Conservation (phyloP, 2,329 filamentous ascomycete species). For the Cercospora nicotianae region DNA sequence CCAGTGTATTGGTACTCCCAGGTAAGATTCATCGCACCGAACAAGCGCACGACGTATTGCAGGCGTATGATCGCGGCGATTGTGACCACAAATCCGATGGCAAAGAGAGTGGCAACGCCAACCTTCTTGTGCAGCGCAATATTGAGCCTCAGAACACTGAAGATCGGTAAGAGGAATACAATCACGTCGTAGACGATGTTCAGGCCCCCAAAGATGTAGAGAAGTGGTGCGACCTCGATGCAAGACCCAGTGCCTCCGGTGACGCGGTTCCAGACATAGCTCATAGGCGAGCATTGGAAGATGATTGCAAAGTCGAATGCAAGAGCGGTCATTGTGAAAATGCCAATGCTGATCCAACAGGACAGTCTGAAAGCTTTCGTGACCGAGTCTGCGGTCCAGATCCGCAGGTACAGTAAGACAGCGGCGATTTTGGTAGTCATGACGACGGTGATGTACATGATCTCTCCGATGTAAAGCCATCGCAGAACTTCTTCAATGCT, state of each 20-base stretch:
- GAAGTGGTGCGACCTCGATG: conserved; percentile 19
- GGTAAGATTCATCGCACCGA: conserved; percentile 20
- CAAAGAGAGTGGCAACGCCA: conserved; percentile 21
- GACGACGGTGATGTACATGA: conserved; percentile 24
- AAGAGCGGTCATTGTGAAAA: conserved; percentile 17
- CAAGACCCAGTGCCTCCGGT: conserved; percentile 16
- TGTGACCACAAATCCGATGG: conserved; percentile 24
- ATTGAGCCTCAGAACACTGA: conserved; percentile 23
- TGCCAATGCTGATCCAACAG: conserved; percentile 24
- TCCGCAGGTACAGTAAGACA: conserved; percentile 24
- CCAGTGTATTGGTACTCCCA: conserved; percentile 26
- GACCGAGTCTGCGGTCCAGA: conserved; percentile 25
- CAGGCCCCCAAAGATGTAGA: conserved; percentile 23
- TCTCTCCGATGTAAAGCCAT: conserved; percentile 26
- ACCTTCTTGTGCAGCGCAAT: conserved; percentile 25
- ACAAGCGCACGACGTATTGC: conserved; percentile 19
- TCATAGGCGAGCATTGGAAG: conserved; percentile 27
- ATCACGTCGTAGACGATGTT: conserved; percentile 24
- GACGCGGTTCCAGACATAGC: conserved; percentile 21
- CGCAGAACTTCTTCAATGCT: conserved; percentile 11
- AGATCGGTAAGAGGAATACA: conserved; percentile 27
- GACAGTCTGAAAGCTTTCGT: conserved; percentile 21
- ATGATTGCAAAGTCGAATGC: conserved; percentile 28
- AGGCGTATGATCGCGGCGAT: conserved; percentile 22
- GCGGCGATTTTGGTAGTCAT: conserved; percentile 26